Evolutionary conservation across 2,329 filamentous ascomycete genomes (phyloP).

Genomic region (Lachnellula occidentalis): DNA sequence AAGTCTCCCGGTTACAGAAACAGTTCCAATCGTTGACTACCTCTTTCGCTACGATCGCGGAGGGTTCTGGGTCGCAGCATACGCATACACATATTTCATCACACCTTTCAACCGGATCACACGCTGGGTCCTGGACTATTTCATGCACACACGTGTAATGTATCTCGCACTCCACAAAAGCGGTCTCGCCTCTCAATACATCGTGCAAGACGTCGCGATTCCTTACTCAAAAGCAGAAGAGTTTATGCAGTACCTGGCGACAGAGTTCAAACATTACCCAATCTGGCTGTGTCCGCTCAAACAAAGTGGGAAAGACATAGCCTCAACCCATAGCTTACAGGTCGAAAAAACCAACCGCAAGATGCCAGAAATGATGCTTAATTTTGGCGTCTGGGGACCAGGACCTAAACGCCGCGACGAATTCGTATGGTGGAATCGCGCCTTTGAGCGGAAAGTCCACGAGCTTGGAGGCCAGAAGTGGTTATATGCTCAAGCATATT

Average conservation of each 20-base stretch:
- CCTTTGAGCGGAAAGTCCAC: conserved; percentile 62
- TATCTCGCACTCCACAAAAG: conserved; percentile 56
- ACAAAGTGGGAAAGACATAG: conserved; percentile 24
- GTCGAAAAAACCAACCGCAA: conserved; percentile 13
- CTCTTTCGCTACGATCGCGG: conserved; percentile 57
- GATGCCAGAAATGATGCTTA: conserved; percentile 47
- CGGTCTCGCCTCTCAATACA: conserved; percentile 47
- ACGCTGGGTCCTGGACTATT: conserved; percentile 51
- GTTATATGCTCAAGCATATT: conserved; percentile 82
- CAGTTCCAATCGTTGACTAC: conserved; percentile 44
- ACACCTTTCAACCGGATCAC: conserved; percentile 54
- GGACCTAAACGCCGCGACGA: conserved; percentile 48
- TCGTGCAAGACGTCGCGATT: conserved; percentile 58
- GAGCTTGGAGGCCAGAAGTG: conserved; percentile 75
- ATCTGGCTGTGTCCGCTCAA: conserved; percentile 53
- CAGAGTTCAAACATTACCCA: conserved; percentile 28
- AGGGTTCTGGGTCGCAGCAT: conserved; percentile 55
- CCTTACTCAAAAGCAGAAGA: conserved; percentile 43
- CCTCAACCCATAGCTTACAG: conserved; percentile 16
- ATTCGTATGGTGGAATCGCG: conserved; percentile 65
- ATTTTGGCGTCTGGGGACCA: conserved; percentile 74
- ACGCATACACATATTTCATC: conserved; percentile 54
- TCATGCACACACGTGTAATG: conserved; percentile 55
- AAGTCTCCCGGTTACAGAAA: conserved; percentile 31
- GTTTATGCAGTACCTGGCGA: conserved; percentile 46